Percentiles rank a stretch among this genome's conserved stretches.
Evolutionary conservation across 257 asterid species (phyloP).

Genomic region (Leonotis leonurus): DNA sequence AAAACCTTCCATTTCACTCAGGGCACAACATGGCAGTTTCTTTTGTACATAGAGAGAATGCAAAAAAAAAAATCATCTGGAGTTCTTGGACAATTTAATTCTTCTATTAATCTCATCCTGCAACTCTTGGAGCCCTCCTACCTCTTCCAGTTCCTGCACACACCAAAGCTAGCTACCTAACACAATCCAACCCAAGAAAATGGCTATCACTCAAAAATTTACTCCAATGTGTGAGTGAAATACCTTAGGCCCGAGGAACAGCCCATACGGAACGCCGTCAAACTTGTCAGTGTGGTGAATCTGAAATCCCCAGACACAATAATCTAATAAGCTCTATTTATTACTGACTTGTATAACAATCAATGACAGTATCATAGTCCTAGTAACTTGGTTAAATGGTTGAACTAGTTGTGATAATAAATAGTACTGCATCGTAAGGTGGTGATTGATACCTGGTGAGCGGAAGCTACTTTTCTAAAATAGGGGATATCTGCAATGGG

Average conservation of each 20-base stretch:
- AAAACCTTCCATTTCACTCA: constrained; percentile 13
- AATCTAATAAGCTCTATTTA: too few species aligned
- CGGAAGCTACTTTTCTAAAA: constrained; percentile 77
- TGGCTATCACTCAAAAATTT: too few species aligned
- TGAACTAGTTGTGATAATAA: too few species aligned
- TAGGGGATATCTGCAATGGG: constrained; percentile 92
- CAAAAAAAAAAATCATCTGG: constrained; percentile 10
- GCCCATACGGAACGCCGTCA: constrained; percentile 86
- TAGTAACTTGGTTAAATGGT: too few species aligned
- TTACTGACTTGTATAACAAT: too few species aligned
- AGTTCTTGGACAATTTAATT: constrained; percentile 39
- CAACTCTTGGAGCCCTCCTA: constrained; percentile 71
- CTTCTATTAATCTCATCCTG: constrained; percentile 67
- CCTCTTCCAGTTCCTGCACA: constrained; percentile 76
- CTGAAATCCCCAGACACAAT: constrained; percentile 49
- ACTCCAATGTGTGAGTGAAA: too few species aligned
- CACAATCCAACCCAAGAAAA: too few species aligned
- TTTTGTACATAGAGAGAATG: background rate
- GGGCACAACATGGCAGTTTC: background rate
- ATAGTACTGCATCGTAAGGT: too few species aligned
- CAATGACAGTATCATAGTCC: too few species aligned
- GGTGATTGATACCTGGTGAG: constrained; percentile 81
- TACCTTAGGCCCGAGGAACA: constrained; percentile 86
- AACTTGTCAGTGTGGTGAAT: constrained; percentile 89
- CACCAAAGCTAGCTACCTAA: too few species aligned